Evolutionary conservation across 2,329 filamentous ascomycete species (phyloP).

Genomic region (Pyrenophora teres): DNA sequence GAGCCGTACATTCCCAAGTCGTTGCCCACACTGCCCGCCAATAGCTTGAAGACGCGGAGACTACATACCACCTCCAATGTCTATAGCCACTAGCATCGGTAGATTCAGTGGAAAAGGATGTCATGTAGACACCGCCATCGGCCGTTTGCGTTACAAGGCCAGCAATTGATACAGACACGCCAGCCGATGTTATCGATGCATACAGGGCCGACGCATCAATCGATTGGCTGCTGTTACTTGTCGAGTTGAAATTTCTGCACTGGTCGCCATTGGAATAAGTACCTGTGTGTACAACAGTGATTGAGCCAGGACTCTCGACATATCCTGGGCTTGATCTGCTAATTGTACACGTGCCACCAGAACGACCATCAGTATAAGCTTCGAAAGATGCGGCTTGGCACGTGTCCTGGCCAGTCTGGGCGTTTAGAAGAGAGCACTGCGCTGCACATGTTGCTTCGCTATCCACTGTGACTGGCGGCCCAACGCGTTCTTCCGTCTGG

Average conservation of each 20-base stretch:
- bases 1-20: conserved; percentile 32
- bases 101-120: conserved; percentile 26
- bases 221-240: conserved; percentile 4
- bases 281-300: conserved; percentile 28
- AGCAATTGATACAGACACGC: conserved; percentile 30
- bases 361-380: conserved; percentile 13
- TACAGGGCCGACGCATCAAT: conserved; percentile 29
- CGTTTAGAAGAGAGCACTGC: conserved; percentile 37
- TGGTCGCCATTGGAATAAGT: conserved; percentile 27
- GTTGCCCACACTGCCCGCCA: conserved; percentile 35
- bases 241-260: conserved; percentile 20
- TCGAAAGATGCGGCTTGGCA: conserved; percentile 33
- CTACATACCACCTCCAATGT: conserved; percentile 29
- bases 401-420: conserved; percentile 22
- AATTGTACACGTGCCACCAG: conserved; percentile 29
- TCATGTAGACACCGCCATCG: conserved; percentile 28
- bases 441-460: conserved; percentile 33
- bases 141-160: conserved; percentile 24
- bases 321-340: conserved; percentile 16
- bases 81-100: conserved; percentile 29
- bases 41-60: conserved; percentile 32
- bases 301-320: conserved; percentile 21
- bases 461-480: conserved; percentile 20
- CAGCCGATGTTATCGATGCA: conserved; percentile 26
- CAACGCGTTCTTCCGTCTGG: conserved; percentile 23